Conservation (phyloP, 495 filamentous ascomycete species). For the Gamarada debralockiae region DNA sequence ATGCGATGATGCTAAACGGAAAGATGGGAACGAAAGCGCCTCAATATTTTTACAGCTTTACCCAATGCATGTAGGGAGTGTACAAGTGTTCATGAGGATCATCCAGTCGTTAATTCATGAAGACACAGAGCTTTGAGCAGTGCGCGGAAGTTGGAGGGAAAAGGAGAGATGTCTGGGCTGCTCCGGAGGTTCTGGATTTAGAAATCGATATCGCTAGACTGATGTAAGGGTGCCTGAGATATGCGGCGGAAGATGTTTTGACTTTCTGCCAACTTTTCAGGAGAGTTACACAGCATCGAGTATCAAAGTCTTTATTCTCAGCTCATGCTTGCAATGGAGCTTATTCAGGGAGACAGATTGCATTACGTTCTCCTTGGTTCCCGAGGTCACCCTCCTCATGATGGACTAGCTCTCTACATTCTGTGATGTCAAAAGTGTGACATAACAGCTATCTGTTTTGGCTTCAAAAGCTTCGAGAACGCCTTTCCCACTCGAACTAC, state of each 20-base stretch:
- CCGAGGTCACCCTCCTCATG: no score
- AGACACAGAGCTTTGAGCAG: background rate
- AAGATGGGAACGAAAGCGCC: conserved; percentile 1
- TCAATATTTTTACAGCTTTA: conserved; percentile 7
- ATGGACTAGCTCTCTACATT: no score
- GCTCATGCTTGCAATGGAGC: no score
- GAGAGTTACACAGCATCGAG: no score
- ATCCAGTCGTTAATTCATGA: conserved; percentile 19
- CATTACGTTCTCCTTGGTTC: no score
- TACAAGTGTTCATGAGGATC: conserved; percentile 7
- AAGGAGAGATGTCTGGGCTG: background rate
- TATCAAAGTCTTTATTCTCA: no score
- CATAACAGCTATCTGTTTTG: no score
- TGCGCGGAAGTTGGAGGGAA: background rate
- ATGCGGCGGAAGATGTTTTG: background rate
- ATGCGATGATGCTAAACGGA: background rate
- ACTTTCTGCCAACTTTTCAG: background rate
- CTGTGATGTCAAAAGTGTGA: no score
- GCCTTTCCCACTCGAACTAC: no score
- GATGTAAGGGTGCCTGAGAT: background rate
- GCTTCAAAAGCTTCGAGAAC: no score
- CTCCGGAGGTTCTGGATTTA: background rate
- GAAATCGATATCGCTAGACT: background rate
- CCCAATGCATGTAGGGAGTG: conserved; percentile 15
- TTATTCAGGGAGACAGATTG: no score